These are phyloP conservation scores for Talaromyces borbonicus DNA, from an alignment of 495 filamentous ascomycete species.

Conservation along the genomic window DNA sequence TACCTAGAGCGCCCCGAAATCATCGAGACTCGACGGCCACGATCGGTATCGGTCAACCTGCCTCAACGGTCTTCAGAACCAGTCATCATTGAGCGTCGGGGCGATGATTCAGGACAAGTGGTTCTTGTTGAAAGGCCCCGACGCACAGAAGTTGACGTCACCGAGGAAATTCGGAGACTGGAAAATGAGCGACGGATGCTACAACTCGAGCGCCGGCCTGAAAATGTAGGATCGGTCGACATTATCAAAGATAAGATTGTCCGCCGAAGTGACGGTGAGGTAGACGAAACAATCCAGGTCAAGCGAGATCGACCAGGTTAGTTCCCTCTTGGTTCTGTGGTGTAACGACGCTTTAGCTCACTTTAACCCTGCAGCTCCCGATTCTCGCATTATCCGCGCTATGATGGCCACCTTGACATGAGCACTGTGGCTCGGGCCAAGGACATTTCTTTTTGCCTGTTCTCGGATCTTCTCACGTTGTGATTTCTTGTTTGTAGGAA, in stretches of 20 bases:
- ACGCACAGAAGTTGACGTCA: constrained; percentile 43
- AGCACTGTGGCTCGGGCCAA: constrained; percentile 5
- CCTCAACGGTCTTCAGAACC: constrained; percentile 25
- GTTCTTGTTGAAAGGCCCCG: constrained; percentile 45
- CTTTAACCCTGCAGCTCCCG: constrained; percentile 33
- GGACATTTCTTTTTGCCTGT: not conserved
- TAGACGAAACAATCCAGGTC: constrained; percentile 49
- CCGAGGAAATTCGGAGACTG: constrained; percentile 46
- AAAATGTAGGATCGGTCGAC: constrained; percentile 20
- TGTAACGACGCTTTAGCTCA: constrained; percentile 14
- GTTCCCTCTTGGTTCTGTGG: constrained; percentile 23
- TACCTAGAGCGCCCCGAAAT: constrained; percentile 5
- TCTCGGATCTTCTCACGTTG: not conserved
- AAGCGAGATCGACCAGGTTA: constrained; percentile 83
- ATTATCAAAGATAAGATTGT: constrained; percentile 34
- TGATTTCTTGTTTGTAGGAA: not conserved
- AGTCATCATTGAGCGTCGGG: constrained; percentile 22
- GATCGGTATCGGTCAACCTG: constrained; percentile 30
- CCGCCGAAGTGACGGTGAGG: constrained; percentile 36
- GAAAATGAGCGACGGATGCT: constrained; percentile 40
- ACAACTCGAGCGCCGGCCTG: constrained; percentile 31
- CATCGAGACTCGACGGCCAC: constrained; percentile 17
- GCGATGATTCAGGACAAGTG: constrained; percentile 42
- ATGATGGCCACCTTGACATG: constrained; percentile 73
- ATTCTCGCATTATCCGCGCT: constrained; percentile 55